Conservation (phyloP, 1,139 yeast species). For the Yamadazyma songkhlaensis region DNA sequence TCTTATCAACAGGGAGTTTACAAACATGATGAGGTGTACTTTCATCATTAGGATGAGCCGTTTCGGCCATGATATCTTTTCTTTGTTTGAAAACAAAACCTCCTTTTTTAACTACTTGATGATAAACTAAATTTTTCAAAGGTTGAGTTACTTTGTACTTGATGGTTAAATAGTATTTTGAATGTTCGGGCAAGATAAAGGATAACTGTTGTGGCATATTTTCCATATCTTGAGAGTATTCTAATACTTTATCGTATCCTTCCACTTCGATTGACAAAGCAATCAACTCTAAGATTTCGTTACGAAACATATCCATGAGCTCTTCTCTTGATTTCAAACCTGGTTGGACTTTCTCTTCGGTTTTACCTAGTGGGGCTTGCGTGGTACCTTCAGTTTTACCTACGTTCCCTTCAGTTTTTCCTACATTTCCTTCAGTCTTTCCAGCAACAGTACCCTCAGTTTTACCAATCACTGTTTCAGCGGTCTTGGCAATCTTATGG, state of each 20-base stretch:
- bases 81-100: conserved; percentile 29
- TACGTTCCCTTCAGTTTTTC: too few species aligned
- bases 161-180: conserved; percentile 28
- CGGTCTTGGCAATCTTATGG: too few species aligned
- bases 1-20: conserved; percentile 27
- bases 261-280: conserved; percentile 28
- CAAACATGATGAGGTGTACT: conserved; percentile 17
- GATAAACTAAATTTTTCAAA: conserved; percentile 25
- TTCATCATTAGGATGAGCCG: conserved; percentile 18
- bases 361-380: too few species aligned
- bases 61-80: conserved; percentile 20
- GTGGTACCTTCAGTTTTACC: too few species aligned
- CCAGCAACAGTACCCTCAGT: too few species aligned
- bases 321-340: conserved; percentile 10
- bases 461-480: too few species aligned
- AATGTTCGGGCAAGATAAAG: conserved; percentile 30
- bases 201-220: conserved; percentile 26
- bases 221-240: conserved; percentile 25
- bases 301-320: conserved; percentile 12
- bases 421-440: too few species aligned
- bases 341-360: not conserved
- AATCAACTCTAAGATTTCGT: conserved; percentile 23
- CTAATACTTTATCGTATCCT: conserved; percentile 25
- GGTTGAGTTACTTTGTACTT: conserved; percentile 25
- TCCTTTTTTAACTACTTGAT: conserved; percentile 31